Percentiles rank a stretch among this genome's conserved stretches.
Conservation (phyloP, 108 stramenopile genomes). For the Bacterosira constricta region DNA sequence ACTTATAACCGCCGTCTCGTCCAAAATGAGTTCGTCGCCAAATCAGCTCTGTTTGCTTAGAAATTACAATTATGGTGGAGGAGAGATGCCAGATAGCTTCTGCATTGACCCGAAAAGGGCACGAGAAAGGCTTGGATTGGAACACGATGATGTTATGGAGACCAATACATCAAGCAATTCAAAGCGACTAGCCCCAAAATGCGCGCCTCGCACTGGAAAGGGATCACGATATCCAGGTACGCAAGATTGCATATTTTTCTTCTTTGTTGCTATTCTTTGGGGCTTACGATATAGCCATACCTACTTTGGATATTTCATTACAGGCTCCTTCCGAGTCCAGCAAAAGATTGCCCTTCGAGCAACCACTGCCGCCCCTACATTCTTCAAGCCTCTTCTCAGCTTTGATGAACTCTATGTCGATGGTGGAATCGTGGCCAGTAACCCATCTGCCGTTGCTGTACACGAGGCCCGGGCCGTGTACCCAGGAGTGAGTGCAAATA, state of each 20-base stretch:
- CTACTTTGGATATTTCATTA: background rate
- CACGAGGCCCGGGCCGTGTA: conserved; percentile 86
- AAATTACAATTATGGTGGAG: conserved; percentile 86
- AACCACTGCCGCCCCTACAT: conserved; percentile 88
- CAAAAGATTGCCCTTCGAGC: conserved; percentile 81
- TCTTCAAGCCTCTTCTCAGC: conserved; percentile 88
- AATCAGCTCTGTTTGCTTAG: conserved; percentile 77
- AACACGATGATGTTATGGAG: conserved; percentile 38
- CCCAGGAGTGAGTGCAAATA: conserved; percentile 38
- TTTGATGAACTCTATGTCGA: conserved; percentile 87
- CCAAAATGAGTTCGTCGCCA: conserved; percentile 81
- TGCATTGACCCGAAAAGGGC: conserved; percentile 69
- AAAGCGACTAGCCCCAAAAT: conserved; percentile 7
- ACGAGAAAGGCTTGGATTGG: conserved; percentile 62
- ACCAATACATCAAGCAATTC: background rate
- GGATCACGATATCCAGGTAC: conserved; percentile 74
- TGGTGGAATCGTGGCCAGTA: conserved; percentile 87
- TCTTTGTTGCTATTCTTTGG: background rate
- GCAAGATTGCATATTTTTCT: background rate
- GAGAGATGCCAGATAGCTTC: conserved; percentile 79
- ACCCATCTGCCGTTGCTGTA: conserved; percentile 86
- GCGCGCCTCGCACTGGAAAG: conserved; percentile 54
- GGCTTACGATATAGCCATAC: too few relatives aligned
- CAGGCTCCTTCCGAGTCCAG: conserved; percentile 81
- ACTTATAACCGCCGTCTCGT: conserved; percentile 63